Conservation (phyloP, 2,329 filamentous ascomycete genomes). For the Claviceps monticola region DNA sequence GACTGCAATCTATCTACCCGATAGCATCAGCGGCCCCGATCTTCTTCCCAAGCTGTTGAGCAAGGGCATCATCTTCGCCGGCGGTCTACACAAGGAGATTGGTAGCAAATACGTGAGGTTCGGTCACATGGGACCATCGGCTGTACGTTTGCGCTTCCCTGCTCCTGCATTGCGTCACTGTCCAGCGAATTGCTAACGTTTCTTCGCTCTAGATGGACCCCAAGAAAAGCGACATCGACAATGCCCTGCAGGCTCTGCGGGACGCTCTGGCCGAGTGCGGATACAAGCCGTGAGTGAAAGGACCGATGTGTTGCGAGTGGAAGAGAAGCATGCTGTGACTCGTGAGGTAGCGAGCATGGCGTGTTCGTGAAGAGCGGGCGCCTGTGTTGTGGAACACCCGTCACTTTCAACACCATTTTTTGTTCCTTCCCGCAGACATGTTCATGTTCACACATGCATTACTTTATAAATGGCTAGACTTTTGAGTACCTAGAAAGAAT, state of each 20-base stretch:
- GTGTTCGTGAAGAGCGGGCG: neutral
- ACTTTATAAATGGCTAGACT: neutral
- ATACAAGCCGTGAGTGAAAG: slow-evolving; percentile 30
- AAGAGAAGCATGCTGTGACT: neutral
- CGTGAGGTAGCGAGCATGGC: neutral
- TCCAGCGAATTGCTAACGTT: neutral
- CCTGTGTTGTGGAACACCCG: too few relatives aligned
- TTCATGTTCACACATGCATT: neutral
- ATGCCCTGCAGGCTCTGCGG: slow-evolving; percentile 66
- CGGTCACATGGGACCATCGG: slow-evolving; percentile 94
- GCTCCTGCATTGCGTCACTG: neutral
- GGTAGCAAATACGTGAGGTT: slow-evolving; percentile 88
- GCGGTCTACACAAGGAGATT: slow-evolving; percentile 91
- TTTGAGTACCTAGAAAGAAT: too few relatives aligned
- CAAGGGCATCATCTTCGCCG: slow-evolving; percentile 87
- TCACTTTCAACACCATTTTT: neutral
- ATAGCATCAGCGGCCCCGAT: slow-evolving; percentile 66
- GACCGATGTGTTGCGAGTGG: neutral
- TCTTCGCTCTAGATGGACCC: slow-evolving; percentile 47
- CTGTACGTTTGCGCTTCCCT: slow-evolving; percentile 36
- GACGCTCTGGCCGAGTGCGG: slow-evolving; percentile 63
- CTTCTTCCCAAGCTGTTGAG: slow-evolving; percentile 73
- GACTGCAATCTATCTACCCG: slow-evolving; percentile 93
- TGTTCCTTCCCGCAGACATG: neutral
- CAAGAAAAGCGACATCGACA: slow-evolving; percentile 66